Evolutionary conservation across 306 rosid species (phyloP).

Genomic region (Pterocarpus macrocarpus): DNA sequence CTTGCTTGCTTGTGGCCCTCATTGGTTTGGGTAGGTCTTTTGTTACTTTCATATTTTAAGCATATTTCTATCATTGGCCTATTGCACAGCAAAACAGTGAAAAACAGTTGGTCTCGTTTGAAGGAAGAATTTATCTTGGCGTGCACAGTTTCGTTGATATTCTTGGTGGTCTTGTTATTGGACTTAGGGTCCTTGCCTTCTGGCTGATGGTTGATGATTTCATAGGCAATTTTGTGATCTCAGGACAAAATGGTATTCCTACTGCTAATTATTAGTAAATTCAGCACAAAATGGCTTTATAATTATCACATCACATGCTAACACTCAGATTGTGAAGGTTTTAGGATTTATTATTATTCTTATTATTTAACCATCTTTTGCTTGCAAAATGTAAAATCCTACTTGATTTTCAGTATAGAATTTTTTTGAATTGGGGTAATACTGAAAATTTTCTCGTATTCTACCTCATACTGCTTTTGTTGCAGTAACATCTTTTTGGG

Average conservation of each 20-base stretch:
- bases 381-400: not conserved
- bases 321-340: slow-evolving; percentile 34
- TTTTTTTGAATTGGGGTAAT: not conserved
- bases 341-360: not conserved
- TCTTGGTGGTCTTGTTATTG: slow-evolving; percentile 72
- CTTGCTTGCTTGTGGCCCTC: slow-evolving; percentile 73
- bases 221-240: slow-evolving; percentile 71
- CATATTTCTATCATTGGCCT: slow-evolving; percentile 38
- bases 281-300: slow-evolving; percentile 25
- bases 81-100: slow-evolving; percentile 33
- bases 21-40: slow-evolving; percentile 77
- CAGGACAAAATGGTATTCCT: slow-evolving; percentile 82
- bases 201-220: slow-evolving; percentile 75
- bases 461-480: slow-evolving; percentile 43
- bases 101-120: slow-evolving; percentile 44
- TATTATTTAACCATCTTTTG: slow-evolving; percentile 26
- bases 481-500: slow-evolving; percentile 88
- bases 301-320: not conserved
- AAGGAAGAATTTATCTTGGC: slow-evolving; percentile 95
- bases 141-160: slow-evolving; percentile 90
- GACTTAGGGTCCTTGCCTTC: slow-evolving; percentile 72
- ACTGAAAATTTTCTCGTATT: slow-evolving; percentile 13
- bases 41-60: slow-evolving; percentile 14
- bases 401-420: not conserved
- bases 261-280: slow-evolving; percentile 28